Conservation (phyloP, 805 yeast species). For the Maudiozyma bulderi region DNA sequence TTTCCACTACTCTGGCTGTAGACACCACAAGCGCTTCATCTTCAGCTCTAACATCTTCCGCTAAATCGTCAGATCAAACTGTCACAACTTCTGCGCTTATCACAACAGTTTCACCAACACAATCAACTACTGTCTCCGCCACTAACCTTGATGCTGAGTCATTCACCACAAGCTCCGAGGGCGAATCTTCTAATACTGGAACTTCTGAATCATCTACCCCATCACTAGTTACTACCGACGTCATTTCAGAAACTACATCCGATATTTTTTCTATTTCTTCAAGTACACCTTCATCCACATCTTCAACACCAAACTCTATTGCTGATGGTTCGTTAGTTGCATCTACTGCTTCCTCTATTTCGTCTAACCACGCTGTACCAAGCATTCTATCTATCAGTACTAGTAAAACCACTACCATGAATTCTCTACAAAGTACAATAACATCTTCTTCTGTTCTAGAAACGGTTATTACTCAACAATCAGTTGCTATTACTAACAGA, state of each 20-base stretch:
- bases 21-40: background rate
- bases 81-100: background rate
- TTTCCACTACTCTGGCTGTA: background rate
- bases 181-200: too few relatives aligned
- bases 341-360: background rate
- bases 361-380: background rate
- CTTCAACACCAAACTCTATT: too few relatives aligned
- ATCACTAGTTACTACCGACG: too few relatives aligned
- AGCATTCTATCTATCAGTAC: background rate
- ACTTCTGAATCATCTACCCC: too few relatives aligned
- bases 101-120: too few relatives aligned
- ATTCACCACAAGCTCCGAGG: too few relatives aligned
- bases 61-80: background rate
- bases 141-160: background rate
- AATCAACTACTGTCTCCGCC: background rate
- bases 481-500: background rate
- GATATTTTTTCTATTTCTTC: too few relatives aligned
- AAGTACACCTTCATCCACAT: too few relatives aligned
- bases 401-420: too few relatives aligned
- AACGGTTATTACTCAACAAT: background rate
- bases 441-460: too few relatives aligned
- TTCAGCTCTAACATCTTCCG: background rate
- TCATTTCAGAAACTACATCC: too few relatives aligned
- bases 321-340: background rate
- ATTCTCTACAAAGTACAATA: too few relatives aligned